A percentile compares a stretch with the other conserved stretches of the same genome.
phyloP scores from a whole-genome alignment of 2,329 filamentous ascomycete species.

The Fusarium liriodendri region DNA sequence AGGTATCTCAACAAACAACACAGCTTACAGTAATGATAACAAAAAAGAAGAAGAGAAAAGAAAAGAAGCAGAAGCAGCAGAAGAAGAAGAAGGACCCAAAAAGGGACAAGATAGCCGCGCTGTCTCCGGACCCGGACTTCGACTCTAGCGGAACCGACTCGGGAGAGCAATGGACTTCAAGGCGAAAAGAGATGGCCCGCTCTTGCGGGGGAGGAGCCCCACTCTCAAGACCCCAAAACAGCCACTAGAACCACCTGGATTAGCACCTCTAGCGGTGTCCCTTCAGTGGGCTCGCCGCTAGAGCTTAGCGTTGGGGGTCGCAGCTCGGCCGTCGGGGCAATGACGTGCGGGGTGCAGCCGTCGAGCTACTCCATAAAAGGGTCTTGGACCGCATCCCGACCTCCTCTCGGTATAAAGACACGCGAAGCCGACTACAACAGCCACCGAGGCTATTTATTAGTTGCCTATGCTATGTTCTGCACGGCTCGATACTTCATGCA shows the following conservation, averaged over 20 bases:
- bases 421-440: conserved; percentile 8
- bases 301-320: conserved; percentile 20
- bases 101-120: neutral
- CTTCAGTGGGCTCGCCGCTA: conserved; percentile 5
- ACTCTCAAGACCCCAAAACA: neutral
- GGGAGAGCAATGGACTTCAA: neutral
- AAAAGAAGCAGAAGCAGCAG: neutral
- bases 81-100: neutral
- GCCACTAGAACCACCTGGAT: conserved; percentile 39
- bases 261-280: conserved; percentile 21
- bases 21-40: neutral
- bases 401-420: conserved; percentile 32
- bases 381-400: neutral
- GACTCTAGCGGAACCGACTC: conserved; percentile 29
- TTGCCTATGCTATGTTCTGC: neutral
- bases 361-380: conserved; percentile 7
- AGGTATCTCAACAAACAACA: neutral
- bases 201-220: conserved; percentile 28
- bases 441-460: neutral
- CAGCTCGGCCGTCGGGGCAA: conserved; percentile 42
- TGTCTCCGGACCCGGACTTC: conserved; percentile 18
- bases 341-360: conserved; percentile 35
- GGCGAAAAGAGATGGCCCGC: neutral
- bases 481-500: neutral
- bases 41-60: neutral